Percentiles rank a stretch among this genome's conserved stretches.
Conservation (phyloP, 2,329 filamentous ascomycete genomes). For the Pseudocercospora fijiensis region DNA sequence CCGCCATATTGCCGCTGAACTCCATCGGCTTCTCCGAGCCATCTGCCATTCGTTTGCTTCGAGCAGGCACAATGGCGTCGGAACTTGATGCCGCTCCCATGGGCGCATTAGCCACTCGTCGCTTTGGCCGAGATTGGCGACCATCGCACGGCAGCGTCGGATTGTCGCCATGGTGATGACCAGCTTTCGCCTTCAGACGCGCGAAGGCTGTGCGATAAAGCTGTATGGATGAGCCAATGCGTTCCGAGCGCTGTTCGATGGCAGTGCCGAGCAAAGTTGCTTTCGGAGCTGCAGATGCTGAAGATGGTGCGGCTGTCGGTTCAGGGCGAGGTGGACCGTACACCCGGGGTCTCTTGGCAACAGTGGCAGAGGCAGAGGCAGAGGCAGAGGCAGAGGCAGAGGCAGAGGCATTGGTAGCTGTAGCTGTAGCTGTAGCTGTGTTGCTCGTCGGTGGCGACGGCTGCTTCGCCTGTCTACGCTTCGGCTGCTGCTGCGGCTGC, state of each 20-base stretch:
- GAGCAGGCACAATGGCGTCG: constrained; percentile 5
- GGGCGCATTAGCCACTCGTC: constrained; percentile 8
- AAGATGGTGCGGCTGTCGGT: neutral
- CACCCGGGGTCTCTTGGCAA: constrained; percentile 13
- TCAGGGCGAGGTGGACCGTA: constrained; percentile 12
- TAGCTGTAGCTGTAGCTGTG: too few species aligned
- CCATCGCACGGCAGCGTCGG: constrained; percentile 9
- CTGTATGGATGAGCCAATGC: constrained; percentile 8
- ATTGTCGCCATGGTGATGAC: constrained; percentile 4
- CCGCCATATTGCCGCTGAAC: constrained; percentile 17
- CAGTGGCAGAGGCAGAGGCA: neutral
- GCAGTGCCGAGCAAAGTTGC: constrained; percentile 12
- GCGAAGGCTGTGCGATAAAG: constrained; percentile 6
- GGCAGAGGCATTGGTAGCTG: neutral
- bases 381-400: neutral
- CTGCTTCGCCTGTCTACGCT: constrained; percentile 8
- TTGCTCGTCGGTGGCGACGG: constrained; percentile 1
- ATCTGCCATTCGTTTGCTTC: constrained; percentile 26
- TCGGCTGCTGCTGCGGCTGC: constrained; percentile 16
- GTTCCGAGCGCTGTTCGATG: neutral
- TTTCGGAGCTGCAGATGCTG: neutral
- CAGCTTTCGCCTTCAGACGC: neutral
- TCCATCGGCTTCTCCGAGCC: constrained; percentile 23
- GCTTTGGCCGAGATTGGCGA: constrained; percentile 13
- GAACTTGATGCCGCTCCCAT: constrained; percentile 11